Conservation (phyloP, 2,329 filamentous ascomycete species). For the Pseudopyrenochaeta lycopersici region DNA sequence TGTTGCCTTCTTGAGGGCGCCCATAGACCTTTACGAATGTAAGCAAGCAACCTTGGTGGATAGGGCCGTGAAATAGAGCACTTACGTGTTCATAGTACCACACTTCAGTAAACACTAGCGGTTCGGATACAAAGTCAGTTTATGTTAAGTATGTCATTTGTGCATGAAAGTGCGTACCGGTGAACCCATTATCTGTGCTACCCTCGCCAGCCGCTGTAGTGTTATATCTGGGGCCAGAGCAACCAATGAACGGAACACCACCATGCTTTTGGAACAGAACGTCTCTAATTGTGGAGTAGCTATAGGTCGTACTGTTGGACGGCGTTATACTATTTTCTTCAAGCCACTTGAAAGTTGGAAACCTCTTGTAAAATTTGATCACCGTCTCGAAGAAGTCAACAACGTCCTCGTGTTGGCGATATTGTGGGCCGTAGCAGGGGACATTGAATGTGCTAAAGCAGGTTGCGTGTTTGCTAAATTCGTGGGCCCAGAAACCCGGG, state of each 20-base stretch:
- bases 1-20: conserved; percentile 62
- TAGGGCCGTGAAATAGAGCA: background rate
- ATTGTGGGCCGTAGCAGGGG: conserved; percentile 70
- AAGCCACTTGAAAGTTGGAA: conserved; percentile 71
- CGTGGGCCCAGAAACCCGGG: conserved; percentile 70
- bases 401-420: conserved; percentile 66
- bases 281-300: conserved; percentile 61
- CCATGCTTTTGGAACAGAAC: conserved; percentile 63
- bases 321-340: conserved; percentile 63
- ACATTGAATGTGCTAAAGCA: conserved; percentile 73
- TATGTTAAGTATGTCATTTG: too few species aligned
- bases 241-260: conserved; percentile 68
- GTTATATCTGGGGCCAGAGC: conserved; percentile 68
- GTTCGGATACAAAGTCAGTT: too few species aligned
- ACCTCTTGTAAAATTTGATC: conserved; percentile 64
- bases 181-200: conserved; percentile 64
- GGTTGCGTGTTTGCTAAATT: conserved; percentile 74
- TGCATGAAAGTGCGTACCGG: too few species aligned
- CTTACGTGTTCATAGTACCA: conserved; percentile 72
- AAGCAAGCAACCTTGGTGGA: background rate
- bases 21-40: conserved; percentile 53
- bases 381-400: conserved; percentile 71
- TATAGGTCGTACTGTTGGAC: conserved; percentile 67
- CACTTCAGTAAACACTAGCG: conserved; percentile 67
- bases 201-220: conserved; percentile 65